Evolutionary conservation across 768 basidiomycete species (phyloP).

Genomic region (Epithele typhae): DNA sequence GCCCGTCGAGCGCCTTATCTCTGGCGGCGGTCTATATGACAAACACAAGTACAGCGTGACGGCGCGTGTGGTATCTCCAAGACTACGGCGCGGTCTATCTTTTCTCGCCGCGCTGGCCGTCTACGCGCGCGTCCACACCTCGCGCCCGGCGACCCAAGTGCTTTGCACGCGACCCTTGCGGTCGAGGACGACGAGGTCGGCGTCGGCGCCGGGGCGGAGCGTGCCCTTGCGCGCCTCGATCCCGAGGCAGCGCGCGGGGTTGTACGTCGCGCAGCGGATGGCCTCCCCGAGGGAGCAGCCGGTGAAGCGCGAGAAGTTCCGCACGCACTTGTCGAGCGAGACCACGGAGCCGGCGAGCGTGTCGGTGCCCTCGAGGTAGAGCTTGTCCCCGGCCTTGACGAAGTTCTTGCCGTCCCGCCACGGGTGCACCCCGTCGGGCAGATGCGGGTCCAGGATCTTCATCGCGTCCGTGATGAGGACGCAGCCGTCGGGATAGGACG

Average conservation of each 20-base stretch:
- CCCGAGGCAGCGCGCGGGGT: conserved; percentile 80
- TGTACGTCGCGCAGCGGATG: conserved; percentile 80
- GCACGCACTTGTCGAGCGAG: conserved; percentile 79
- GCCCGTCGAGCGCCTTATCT: no score
- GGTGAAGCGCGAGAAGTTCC: conserved; percentile 81
- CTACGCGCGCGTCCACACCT: conserved; percentile 51
- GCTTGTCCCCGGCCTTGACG: conserved; percentile 74
- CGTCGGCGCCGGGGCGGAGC: conserved; percentile 77
- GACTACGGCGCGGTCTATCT: no score
- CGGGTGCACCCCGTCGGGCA: conserved; percentile 79
- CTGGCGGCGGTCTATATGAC: no score
- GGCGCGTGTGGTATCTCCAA: no score
- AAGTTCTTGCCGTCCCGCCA: conserved; percentile 85
- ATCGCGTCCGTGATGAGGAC: conserved; percentile 89
- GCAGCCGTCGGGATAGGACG: conserved; percentile 78
- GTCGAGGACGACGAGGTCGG: conserved; percentile 78
- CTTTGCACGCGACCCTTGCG: conserved; percentile 58
- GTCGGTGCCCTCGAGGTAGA: conserved; percentile 80
- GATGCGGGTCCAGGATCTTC: conserved; percentile 81
- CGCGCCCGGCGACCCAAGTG: conserved; percentile 75
- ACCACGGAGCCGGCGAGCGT: conserved; percentile 88
- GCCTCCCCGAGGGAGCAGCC: conserved; percentile 81
- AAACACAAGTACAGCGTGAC: no score
- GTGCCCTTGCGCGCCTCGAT: conserved; percentile 80
- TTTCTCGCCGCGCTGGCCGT: no score